These are phyloP conservation scores for Paraphaeosphaeria sporulosa DNA, from an alignment of 2,329 filamentous ascomycete species.

Conservation along the genomic window DNA sequence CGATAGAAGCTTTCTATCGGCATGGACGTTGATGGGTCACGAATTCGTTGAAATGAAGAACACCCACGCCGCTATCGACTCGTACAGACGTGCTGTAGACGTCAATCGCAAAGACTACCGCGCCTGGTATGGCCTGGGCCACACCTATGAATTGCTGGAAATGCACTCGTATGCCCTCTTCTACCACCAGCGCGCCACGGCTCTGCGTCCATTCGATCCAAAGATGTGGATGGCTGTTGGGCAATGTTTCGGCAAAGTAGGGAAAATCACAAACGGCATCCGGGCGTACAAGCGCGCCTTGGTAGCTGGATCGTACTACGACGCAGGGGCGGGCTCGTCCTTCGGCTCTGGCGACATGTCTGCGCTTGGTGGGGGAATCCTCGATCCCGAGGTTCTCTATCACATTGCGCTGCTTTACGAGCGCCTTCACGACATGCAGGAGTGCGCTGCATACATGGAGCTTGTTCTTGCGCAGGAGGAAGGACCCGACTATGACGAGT, in stretches of 20 bases:
- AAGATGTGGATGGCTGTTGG: constrained; percentile 99
- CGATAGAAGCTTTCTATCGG: constrained; percentile 88
- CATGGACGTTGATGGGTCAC: constrained; percentile 98
- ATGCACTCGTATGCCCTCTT: constrained; percentile 98
- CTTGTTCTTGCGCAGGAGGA: constrained; percentile 92
- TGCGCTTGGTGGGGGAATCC: constrained; percentile 59
- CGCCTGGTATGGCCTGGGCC: constrained; percentile 96
- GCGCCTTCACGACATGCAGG: constrained; percentile 75
- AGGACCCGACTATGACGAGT: constrained; percentile 59
- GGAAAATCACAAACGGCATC: constrained; percentile 86
- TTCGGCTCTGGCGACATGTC: constrained; percentile 57
- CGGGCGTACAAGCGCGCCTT: constrained; percentile 93
- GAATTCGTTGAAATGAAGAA: constrained; percentile 99
- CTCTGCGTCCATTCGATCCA: constrained; percentile 91
- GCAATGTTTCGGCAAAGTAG: constrained; percentile 89
- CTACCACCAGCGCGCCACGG: constrained; percentile 96
- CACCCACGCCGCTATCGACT: constrained; percentile 96
- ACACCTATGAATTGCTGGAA: constrained; percentile 96
- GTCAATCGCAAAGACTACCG: constrained; percentile 96
- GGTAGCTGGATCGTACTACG: constrained; percentile 86
- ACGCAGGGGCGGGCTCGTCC: constrained; percentile 63
- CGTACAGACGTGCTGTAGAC: constrained; percentile 92
- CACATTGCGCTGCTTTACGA: constrained; percentile 93
- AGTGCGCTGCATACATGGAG: constrained; percentile 95
- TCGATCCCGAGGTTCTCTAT: constrained; percentile 89